Base-by-base conservation (phyloP, 441 rosid species). In the Biscutella laevigata region DNA sequence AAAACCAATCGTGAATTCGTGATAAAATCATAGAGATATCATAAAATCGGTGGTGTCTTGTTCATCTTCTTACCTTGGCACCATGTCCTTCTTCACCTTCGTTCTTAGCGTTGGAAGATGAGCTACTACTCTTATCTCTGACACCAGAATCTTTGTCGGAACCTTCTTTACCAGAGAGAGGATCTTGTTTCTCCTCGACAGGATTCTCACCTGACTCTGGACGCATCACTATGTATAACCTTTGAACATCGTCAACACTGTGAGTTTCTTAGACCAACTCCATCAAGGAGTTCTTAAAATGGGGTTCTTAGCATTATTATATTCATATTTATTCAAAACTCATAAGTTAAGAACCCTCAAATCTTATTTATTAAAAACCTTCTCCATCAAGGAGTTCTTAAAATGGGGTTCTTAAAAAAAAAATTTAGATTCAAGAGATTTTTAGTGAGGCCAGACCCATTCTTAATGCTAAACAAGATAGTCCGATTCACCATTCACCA, bases 241-340 rank as follows among this genome's bases (percentile, higher is more conserved):
- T 71, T 57, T 79, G 86, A 51, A 77, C 79, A 49, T 88, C 89
- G 11, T 81, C 73, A 0, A 59, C 40, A 15, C 79, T 30, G 50
- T 70, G 87, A 25, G 77, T 82, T 57, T 77, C 81, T 56, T 85
- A n/a, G n/a, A n/a, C n/a, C n/a, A n/a, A n/a, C n/a, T n/a, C n/a
- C n/a, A n/a, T n/a, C n/a, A n/a, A n/a, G n/a, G n/a, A n/a, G n/a
- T n/a, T n/a, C n/a, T n/a, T n/a, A n/a, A n/a, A n/a, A n/a, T n/a
- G n/a, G n/a, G n/a, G n/a, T n/a, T n/a, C n/a, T n/a, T n/a, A n/a
- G n/a, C n/a, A n/a, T n/a, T n/a, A n/a, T n/a, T n/a, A n/a, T n/a
- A n/a, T n/a, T n/a, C n/a, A n/a, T n/a, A n/a, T n/a, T n/a, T n/a
- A n/a, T n/a, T n/a, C n/a, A n/a, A n/a, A n/a, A n/a, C n/a, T n/a